These are phyloP conservation scores for Aspergillus viridinutans DNA, from an alignment of 2,329 filamentous ascomycete genomes.

Conservation along the genomic window DNA sequence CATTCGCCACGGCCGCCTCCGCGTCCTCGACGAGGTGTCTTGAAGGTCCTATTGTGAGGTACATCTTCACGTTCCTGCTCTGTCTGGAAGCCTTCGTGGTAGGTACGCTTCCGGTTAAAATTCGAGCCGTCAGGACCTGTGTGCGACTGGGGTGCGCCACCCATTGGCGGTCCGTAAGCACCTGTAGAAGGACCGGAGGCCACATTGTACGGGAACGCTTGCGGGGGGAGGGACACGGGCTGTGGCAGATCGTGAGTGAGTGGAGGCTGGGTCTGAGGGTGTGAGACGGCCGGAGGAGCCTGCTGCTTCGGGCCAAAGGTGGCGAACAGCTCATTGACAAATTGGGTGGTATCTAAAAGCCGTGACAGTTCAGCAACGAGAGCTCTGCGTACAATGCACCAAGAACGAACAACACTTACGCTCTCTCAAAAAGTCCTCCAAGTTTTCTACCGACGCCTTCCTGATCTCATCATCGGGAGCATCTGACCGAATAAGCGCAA, in stretches of 20 bases:
- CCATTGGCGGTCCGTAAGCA: constrained; percentile 17
- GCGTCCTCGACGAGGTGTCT: constrained; percentile 38
- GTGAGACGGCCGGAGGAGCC: constrained; percentile 20
- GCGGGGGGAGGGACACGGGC: constrained; percentile 14
- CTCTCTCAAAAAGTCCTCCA: constrained; percentile 56
- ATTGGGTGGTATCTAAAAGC: constrained; percentile 45
- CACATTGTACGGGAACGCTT: constrained; percentile 19
- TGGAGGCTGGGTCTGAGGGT: constrained; percentile 21
- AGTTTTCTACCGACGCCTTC: constrained; percentile 50
- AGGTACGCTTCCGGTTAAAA: constrained; percentile 50
- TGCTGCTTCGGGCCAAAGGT: constrained; percentile 46
- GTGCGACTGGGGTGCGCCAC: constrained; percentile 15
- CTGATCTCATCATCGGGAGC: constrained; percentile 52
- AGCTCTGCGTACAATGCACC: neutral
- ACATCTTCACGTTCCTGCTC: constrained; percentile 41
- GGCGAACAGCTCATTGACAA: constrained; percentile 55
- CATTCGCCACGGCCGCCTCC: constrained; percentile 43
- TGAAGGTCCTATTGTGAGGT: constrained; percentile 46
- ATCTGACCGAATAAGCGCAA: constrained; percentile 55
- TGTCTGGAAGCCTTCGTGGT: constrained; percentile 47
- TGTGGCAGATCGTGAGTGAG: constrained; percentile 19
- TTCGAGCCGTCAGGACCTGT: constrained; percentile 19
- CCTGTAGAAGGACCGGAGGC: constrained; percentile 18
- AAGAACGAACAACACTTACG: constrained; percentile 31
- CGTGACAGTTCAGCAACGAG: constrained; percentile 9